Evolutionary conservation across 2,329 filamentous ascomycete genomes (phyloP), one percentile per base, ranked within the genome.

Genomic region (Penicillium sp.): DNA sequence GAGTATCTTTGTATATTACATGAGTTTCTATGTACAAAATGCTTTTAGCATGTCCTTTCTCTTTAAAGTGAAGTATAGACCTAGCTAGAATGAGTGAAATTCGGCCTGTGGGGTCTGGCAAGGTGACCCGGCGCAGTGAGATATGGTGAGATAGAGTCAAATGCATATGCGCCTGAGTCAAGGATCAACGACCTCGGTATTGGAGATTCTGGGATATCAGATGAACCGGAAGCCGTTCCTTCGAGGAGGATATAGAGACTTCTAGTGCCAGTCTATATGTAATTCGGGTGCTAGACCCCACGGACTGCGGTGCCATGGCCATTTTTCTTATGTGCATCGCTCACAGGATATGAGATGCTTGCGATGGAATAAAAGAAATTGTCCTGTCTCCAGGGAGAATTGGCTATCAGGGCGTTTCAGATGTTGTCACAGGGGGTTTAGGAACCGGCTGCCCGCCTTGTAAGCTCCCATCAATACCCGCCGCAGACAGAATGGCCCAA

Each of bases 401-500:
- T 41, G 10, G 5, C 3, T 7, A 39, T 48, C 19, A 48, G 37
- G 46, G n/a, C 5, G 46, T 48, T 13, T 35, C 29, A 22, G 46
- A 16, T 6, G 9, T 24, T 26, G 29, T 3, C 19, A 24, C 29
- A 14, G 46, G 27, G 19, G 46, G n/a, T 24, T 39, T 45, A 47
- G 51, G 48, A 21, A 59, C 56, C 26, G 53, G 58, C 7, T 49
- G 45, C 6, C 60, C 62, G 22, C 58, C 60, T 50, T 70, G 66
- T 31, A 75, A 65, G 51, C 65, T 73, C 29, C 68, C 69, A 58
- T 85, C 82, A 65, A 87, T 71, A 2, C 84, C 85, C 55, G 82
- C 83, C 41, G 87, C 87, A 60, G 80, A 79, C 58, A 90, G 67
- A 52, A 90, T 82, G 3, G 86, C 84, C 82, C 84, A 88, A 52